Base-by-base conservation (phyloP, 805 yeast genomes). In the Sugiyamaella qingdaonensis region DNA sequence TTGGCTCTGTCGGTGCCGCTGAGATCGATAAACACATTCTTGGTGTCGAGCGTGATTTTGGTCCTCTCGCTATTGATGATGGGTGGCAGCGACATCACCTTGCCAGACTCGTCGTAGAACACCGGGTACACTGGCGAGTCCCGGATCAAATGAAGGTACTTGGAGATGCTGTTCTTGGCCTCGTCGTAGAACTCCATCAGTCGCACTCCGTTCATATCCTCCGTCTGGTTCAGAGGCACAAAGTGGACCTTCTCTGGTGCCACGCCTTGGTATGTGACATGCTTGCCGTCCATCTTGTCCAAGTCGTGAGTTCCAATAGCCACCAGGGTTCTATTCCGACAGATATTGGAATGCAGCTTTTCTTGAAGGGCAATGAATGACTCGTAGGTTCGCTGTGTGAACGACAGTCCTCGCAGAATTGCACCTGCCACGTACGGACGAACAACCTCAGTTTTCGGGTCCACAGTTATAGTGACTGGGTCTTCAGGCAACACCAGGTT, bases 291-390 rank as follows among this genome's bases (percentile, higher is more conserved):
- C 60, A 92, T 73, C 46, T 86, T 81, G 69, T 88, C 95, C 57
- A 85, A 77, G 71, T 94, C 98, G 67, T 94, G 99, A 51, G 99
- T 94, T 64, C 99, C 99, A 79, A 92, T 90, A 48, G 99, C 98
- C 53, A 94, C 99, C 62, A 94, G 79, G 33, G 96, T 85, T 79
- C 99, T 88, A 73, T 92, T 88, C 77, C 99, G 92, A 73, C 99
- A 92, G 66, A 94, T 76, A 70, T 94, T 94, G 58, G 95, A 77
- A 74, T 94, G 99, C 61, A 94, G 78, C 72, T 94, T 94, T 71
- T 94, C 99, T 74, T 94, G 99, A 64, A 94, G 77, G 29, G 96
- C 86, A 65, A 94, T 92, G 77, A 94, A 94, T 4, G 98, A 91
- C 55, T 90, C 95, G 69, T 95, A 94, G 13, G 87, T 77, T 71